These are phyloP conservation scores for Hericium coralloides DNA, from an alignment of 768 basidiomycete species.

Conservation along the genomic window DNA sequence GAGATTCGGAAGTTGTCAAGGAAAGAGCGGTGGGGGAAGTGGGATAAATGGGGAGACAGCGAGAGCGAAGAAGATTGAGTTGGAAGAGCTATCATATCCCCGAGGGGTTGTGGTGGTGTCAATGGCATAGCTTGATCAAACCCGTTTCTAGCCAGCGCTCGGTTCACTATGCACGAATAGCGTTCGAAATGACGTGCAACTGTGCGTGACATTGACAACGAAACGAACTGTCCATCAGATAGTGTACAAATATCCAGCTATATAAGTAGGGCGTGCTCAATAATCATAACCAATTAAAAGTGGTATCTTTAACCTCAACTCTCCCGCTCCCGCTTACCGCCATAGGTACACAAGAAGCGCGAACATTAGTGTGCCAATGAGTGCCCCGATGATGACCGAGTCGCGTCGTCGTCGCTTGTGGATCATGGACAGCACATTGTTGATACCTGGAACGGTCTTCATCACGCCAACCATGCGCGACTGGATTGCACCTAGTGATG, in stretches of 20 bases:
- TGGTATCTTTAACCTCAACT: no score
- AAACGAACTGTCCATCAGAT: neutral
- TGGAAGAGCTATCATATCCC: no score
- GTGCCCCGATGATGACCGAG: slow-evolving; percentile 75
- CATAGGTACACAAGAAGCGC: slow-evolving; percentile 43
- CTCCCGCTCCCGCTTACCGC: slow-evolving; percentile 3
- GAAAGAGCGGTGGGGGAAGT: slow-evolving; percentile 3
- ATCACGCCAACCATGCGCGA: slow-evolving; percentile 77
- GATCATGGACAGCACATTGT: slow-evolving; percentile 86
- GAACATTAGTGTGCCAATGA: slow-evolving; percentile 83
- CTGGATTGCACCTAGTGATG: slow-evolving; percentile 70
- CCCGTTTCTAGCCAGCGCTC: neutral
- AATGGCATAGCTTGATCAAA: neutral
- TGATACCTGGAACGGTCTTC: slow-evolving; percentile 90
- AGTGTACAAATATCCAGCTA: neutral
- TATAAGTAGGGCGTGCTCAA: neutral
- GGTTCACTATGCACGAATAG: no score
- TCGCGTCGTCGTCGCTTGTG: slow-evolving; percentile 85
- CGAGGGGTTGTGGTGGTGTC: no score
- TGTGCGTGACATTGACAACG: neutral
- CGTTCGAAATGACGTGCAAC: no score
- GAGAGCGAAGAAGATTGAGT: neutral
- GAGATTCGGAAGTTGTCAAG: neutral
- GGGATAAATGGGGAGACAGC: slow-evolving; percentile 10
- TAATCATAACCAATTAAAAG: slow-evolving; percentile 10